Conservation (phyloP, 2,329 filamentous ascomycete species). For the Dendryphion nanum region DNA sequence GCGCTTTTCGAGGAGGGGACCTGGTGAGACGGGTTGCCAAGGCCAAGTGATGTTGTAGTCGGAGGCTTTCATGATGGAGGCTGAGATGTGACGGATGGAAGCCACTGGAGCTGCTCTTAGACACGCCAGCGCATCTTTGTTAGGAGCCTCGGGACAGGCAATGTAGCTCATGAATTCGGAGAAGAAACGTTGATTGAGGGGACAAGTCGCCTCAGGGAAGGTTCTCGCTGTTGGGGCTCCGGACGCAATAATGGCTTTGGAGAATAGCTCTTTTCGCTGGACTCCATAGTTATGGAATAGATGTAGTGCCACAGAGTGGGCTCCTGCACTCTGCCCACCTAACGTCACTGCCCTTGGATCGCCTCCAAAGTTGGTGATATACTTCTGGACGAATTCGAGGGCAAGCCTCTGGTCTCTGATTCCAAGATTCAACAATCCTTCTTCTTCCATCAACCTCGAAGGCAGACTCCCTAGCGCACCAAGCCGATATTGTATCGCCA, state of each 20-base stretch:
- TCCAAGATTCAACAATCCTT: constrained; percentile 33
- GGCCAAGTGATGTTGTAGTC: constrained; percentile 48
- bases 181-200: constrained; percentile 31
- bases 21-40: constrained; percentile 50
- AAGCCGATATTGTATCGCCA: constrained; percentile 36
- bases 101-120: constrained; percentile 38
- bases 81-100: constrained; percentile 41
- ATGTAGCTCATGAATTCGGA: constrained; percentile 29
- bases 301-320: constrained; percentile 35
- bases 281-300: constrained; percentile 37
- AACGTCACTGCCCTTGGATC: constrained; percentile 41
- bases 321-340: constrained; percentile 43
- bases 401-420: constrained; percentile 28
- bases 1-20: constrained; percentile 47
- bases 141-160: constrained; percentile 24
- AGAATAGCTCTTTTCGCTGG: constrained; percentile 29
- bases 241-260: constrained; percentile 32
- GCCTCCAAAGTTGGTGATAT: constrained; percentile 39
- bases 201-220: constrained; percentile 32
- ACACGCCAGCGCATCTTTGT: constrained; percentile 39
- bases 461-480: constrained; percentile 35
- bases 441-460: constrained; percentile 31
- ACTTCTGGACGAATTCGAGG: constrained; percentile 41
- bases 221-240: constrained; percentile 35
- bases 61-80: constrained; percentile 39